Conservation (phyloP, 2,329 filamentous ascomycete genomes). For the Leptographium lundbergii region DNA sequence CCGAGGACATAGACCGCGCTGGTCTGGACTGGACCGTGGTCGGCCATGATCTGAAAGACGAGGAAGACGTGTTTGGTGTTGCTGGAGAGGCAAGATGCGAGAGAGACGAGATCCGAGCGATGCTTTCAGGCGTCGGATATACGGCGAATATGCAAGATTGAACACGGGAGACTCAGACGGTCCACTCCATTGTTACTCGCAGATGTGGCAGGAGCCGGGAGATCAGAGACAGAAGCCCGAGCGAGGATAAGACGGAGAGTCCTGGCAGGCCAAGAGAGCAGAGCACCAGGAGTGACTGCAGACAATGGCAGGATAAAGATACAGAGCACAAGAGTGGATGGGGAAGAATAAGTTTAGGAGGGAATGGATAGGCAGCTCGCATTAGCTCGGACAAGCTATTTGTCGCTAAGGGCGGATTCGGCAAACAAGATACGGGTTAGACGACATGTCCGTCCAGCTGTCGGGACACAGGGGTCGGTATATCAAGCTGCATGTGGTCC, state of each 20-base stretch:
- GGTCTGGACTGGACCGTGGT: conserved; percentile 29
- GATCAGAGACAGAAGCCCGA: background rate
- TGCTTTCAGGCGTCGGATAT: background rate
- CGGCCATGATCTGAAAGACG: conserved; percentile 1
- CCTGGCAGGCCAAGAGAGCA: background rate
- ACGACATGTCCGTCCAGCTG: background rate
- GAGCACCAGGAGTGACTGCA: background rate
- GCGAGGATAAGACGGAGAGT: background rate
- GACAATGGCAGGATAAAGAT: background rate
- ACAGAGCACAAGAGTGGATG: background rate
- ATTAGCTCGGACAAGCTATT: background rate
- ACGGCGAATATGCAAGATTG: background rate
- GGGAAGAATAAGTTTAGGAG: background rate
- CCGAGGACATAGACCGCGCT: conserved; percentile 36
- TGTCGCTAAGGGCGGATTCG: background rate
- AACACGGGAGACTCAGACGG: background rate
- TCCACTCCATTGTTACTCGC: background rate
- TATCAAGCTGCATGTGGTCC: background rate
- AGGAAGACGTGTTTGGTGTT: too few species aligned
- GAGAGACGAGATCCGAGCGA: background rate
- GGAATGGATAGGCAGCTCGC: background rate
- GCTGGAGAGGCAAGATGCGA: too few species aligned
- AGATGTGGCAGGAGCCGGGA: background rate
- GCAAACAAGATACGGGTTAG: background rate
- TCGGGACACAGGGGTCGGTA: too few species aligned